phyloP scores from a whole-genome alignment of 495 filamentous ascomycete species.

The Tuber indicum region DNA sequence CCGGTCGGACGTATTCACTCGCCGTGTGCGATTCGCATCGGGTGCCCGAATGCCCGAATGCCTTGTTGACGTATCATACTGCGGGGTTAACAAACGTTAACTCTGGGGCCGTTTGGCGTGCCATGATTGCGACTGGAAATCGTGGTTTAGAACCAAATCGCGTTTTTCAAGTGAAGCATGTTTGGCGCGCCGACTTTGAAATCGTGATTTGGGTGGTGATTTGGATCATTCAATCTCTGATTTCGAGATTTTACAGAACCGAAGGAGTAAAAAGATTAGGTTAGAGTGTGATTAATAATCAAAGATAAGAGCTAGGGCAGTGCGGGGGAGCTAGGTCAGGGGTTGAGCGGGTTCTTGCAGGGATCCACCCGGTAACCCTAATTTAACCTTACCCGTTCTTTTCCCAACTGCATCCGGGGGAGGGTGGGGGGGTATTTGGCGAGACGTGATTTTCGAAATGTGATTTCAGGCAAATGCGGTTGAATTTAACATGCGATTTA shows the following conservation, averaged over 20 bases:
- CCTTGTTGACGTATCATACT: not conserved
- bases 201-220: not conserved
- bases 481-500: not conserved
- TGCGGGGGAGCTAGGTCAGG: too few relatives aligned
- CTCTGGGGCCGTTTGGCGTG: not conserved
- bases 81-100: not conserved
- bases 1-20: not conserved
- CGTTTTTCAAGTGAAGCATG: not conserved
- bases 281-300: not conserved
- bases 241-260: not conserved
- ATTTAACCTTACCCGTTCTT: not conserved
- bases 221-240: not conserved
- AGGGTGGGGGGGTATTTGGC: not conserved
- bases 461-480: not conserved
- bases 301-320: not conserved
- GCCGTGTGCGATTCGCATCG: not conserved
- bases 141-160: not conserved
- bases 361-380: not conserved
- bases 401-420: not conserved
- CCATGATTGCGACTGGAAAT: not conserved
- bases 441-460: not conserved
- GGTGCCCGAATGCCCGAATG: not conserved
- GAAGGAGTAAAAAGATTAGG: not conserved
- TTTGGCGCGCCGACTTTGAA: not conserved
- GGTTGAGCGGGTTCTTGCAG: too few relatives aligned